Evolutionary conservation across 495 filamentous ascomycete genomes (phyloP).

Genomic region (Rusavskia elegans): DNA sequence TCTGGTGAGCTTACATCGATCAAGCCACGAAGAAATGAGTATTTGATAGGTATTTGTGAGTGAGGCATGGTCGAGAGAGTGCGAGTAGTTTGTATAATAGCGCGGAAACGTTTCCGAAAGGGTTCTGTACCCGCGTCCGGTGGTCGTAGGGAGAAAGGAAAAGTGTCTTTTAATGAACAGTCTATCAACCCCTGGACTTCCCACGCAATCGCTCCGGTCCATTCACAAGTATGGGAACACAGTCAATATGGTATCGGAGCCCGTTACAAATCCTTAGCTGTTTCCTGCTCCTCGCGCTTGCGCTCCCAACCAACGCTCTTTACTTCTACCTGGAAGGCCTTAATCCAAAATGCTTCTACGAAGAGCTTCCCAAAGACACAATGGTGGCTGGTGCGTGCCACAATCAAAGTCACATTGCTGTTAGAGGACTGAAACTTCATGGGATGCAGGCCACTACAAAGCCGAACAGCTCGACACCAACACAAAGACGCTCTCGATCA

Average conservation of each 20-base stretch:
- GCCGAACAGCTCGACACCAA: constrained; percentile 64
- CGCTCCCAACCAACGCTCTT: constrained; percentile 56
- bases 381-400: constrained; percentile 62
- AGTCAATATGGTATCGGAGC: not conserved
- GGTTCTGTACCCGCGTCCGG: too few species aligned
- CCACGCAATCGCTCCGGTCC: not conserved
- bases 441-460: constrained; percentile 52
- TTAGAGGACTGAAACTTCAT: not conserved
- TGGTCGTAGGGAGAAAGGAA: too few species aligned
- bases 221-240: constrained; percentile 2
- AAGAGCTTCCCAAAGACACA: constrained; percentile 96
- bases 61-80: too few species aligned
- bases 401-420: not conserved
- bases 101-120: too few species aligned
- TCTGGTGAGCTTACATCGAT: too few species aligned
- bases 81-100: too few species aligned
- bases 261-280: not conserved
- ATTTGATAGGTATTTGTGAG: too few species aligned
- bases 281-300: constrained; percentile 15
- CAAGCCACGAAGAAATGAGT: too few species aligned
- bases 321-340: constrained; percentile 92
- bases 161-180: too few species aligned
- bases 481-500: constrained; percentile 41
- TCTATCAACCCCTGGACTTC: not conserved
- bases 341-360: constrained; percentile 81